Percentiles rank a stretch among this genome's conserved stretches.
phyloP scores from a whole-genome alignment of 257 asterid species.

The Buddleja alternifolia region DNA sequence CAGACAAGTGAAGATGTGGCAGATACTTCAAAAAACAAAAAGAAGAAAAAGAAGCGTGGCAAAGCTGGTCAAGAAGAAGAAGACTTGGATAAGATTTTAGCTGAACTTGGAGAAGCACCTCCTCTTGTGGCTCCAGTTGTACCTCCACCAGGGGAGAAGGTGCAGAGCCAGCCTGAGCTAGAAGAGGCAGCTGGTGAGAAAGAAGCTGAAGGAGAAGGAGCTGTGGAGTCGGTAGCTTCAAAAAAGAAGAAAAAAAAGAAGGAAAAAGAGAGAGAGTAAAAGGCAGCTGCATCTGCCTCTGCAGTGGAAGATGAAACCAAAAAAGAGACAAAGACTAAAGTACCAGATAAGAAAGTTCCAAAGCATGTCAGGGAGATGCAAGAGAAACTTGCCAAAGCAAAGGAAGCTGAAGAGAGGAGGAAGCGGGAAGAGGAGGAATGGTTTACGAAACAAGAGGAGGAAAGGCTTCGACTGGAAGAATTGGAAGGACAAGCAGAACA shows the following conservation, averaged over 20 bases:
- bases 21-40: slow-evolving; percentile 73
- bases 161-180: slow-evolving; percentile 49
- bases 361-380: slow-evolving; percentile 92
- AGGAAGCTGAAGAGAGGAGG: slow-evolving; percentile 82
- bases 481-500: slow-evolving; percentile 76
- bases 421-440: slow-evolving; percentile 82
- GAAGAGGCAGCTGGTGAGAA: slow-evolving; percentile 62
- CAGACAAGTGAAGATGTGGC: slow-evolving; percentile 44
- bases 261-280: slow-evolving; percentile 71
- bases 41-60: slow-evolving; percentile 84
- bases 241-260: slow-evolving; percentile 93
- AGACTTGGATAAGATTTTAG: slow-evolving; percentile 76
- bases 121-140: slow-evolving; percentile 32
- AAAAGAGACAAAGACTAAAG: slow-evolving; percentile 49
- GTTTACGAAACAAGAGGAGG: slow-evolving; percentile 92
- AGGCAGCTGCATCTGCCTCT: slow-evolving; percentile 57
- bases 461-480: slow-evolving; percentile 69
- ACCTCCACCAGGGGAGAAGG: slow-evolving; percentile 46
- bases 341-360: slow-evolving; percentile 64
- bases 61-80: slow-evolving; percentile 78
- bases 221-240: slow-evolving; percentile 60
- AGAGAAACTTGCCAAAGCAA: slow-evolving; percentile 69
- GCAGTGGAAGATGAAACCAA: slow-evolving; percentile 64
- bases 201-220: slow-evolving; percentile 69
- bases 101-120: slow-evolving; percentile 76